Conservation (phyloP, 2,329 filamentous ascomycete species). For the Penicillium sp. region DNA sequence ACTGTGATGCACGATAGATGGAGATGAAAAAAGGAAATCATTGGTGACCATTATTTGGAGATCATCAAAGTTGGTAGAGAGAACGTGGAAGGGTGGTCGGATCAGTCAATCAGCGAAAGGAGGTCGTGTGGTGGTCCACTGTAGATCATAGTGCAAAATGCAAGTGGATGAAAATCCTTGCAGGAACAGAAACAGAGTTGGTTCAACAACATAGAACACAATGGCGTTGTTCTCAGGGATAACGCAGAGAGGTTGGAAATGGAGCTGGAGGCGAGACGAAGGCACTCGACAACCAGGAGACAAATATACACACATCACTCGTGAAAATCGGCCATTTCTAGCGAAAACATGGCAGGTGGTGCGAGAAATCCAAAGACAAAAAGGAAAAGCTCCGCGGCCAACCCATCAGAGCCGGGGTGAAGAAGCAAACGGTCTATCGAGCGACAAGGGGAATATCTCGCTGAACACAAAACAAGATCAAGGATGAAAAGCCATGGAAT, state of each 20-base stretch:
- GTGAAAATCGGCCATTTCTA: conserved; percentile 32
- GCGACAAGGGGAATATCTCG: conserved; percentile 23
- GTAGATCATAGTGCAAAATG: neutral
- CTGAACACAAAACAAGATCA: conserved; percentile 17
- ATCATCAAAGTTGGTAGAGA: conserved; percentile 9
- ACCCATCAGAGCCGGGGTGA: neutral
- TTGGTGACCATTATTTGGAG: neutral
- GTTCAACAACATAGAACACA: neutral
- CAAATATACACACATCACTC: conserved; percentile 34
- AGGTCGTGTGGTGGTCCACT: neutral
- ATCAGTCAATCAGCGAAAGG: conserved; percentile 5
- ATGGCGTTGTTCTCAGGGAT: neutral
- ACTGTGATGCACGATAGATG: neutral
- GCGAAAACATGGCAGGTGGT: neutral
- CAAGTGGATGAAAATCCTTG: neutral
- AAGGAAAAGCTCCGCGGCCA: neutral
- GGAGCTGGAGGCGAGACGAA: neutral
- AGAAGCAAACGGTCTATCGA: conserved; percentile 18
- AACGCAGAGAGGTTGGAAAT: neutral
- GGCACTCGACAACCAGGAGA: conserved; percentile 10
- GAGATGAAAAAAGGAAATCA: neutral
- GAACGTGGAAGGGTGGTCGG: conserved; percentile 5
- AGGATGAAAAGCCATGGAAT: neutral
- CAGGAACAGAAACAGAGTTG: neutral
- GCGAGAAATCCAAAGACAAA: neutral